phyloP scores from a whole-genome alignment of 192 early-diverging fungal genomes.

The Cladochytrium replicatum region DNA sequence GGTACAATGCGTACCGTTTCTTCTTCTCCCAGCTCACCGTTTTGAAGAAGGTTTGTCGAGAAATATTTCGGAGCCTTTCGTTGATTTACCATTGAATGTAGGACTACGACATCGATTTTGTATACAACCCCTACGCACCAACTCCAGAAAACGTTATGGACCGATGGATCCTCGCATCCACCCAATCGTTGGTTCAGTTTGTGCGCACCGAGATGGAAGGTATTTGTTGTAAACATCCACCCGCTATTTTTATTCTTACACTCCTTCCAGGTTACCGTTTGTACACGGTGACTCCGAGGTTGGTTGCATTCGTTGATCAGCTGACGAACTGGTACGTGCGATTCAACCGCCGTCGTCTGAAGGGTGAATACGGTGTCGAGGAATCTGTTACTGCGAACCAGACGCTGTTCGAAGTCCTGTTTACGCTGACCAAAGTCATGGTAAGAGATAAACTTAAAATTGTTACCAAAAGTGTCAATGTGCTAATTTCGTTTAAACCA shows the following conservation, averaged over 20 bases:
- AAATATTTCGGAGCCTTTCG: not conserved
- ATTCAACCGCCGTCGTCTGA: conserved; percentile 94
- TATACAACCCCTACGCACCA: conserved; percentile 71
- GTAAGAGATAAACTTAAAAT: conserved; percentile 24
- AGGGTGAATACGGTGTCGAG: conserved; percentile 84
- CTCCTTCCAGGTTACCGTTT: conserved; percentile 68
- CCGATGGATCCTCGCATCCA: conserved; percentile 91
- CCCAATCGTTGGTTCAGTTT: conserved; percentile 88
- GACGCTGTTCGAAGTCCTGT: conserved; percentile 91
- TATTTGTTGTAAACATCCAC: no score
- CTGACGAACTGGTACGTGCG: conserved; percentile 99
- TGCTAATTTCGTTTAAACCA: no score
- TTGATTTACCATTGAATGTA: conserved; percentile 7
- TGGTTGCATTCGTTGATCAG: conserved; percentile 81
- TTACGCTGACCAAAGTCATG: conserved; percentile 85
- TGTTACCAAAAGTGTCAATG: not conserved
- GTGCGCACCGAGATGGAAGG: conserved; percentile 82
- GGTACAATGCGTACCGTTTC: conserved; percentile 98
- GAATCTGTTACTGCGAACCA: conserved; percentile 82
- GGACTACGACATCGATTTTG: conserved; percentile 65
- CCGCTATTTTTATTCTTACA: not conserved
- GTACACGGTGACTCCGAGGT: conserved; percentile 92
- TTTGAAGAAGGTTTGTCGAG: conserved; percentile 61
- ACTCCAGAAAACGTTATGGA: conserved; percentile 98
- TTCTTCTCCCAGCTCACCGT: conserved; percentile 83